Evolutionary conservation across 2,329 filamentous ascomycete genomes (phyloP).

Genomic region (Chaetomiaceae sp.): DNA sequence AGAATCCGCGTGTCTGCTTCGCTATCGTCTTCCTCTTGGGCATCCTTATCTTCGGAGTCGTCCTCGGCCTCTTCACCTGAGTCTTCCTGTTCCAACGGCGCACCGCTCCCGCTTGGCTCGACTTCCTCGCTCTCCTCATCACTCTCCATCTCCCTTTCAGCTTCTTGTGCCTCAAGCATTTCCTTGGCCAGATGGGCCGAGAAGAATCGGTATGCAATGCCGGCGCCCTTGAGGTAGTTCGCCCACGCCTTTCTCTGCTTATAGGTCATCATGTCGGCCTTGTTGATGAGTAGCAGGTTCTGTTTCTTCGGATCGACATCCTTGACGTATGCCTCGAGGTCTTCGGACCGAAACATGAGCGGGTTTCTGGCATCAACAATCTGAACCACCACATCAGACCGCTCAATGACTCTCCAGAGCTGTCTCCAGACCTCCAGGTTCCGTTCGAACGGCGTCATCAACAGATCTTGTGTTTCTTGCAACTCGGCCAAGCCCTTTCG

Average conservation of each 20-base stretch:
- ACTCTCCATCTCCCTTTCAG: constrained; percentile 35
- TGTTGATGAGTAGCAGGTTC: constrained; percentile 92
- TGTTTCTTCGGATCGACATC: constrained; percentile 83
- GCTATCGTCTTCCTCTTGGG: constrained; percentile 32
- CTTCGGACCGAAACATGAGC: constrained; percentile 87
- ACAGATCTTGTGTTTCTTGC: constrained; percentile 86
- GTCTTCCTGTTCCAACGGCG: constrained; percentile 11
- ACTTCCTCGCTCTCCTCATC: constrained; percentile 35
- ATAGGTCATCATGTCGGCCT: constrained; percentile 96
- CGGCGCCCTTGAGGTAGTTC: constrained; percentile 72
- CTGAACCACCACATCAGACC: constrained; percentile 92
- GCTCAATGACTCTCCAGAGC: constrained; percentile 95
- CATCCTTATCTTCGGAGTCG: constrained; percentile 33
- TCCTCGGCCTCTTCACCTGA: constrained; percentile 19
- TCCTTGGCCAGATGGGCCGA: constrained; percentile 91
- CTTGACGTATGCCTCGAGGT: constrained; percentile 91
- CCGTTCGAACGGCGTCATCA: constrained; percentile 97
- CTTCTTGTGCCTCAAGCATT: constrained; percentile 61
- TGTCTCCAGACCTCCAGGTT: constrained; percentile 98
- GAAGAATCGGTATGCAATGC: constrained; percentile 93
- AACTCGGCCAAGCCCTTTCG: constrained; percentile 84
- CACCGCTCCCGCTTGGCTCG: constrained; percentile 20
- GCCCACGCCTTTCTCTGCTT: constrained; percentile 82
- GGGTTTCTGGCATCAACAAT: constrained; percentile 98
- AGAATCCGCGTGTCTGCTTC: constrained; percentile 72